Evolutionary conservation across 139 green algal genomes (phyloP).

Genomic region (Nannochloris sp.): DNA sequence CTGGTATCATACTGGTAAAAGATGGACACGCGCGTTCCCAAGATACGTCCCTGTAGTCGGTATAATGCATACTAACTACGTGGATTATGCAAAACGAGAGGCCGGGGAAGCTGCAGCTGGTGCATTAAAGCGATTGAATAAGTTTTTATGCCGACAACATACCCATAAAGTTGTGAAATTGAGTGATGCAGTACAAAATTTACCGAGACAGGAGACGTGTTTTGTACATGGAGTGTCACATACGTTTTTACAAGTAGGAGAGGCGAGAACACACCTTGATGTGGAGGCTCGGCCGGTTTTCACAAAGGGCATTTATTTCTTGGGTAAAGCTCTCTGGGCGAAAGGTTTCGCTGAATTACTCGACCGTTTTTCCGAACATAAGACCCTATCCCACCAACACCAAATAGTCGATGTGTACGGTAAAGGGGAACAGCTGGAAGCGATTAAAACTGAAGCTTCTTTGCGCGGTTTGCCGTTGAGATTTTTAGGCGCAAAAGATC

Average conservation of each 20-base stretch:
- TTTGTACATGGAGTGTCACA: conserved; percentile 86
- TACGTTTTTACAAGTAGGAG: conserved; percentile 67
- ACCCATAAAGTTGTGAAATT: conserved; percentile 91
- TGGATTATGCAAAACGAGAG: conserved; percentile 70
- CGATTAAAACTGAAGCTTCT: conserved; percentile 24
- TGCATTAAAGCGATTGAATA: conserved; percentile 48
- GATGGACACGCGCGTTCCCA: conserved; percentile 55
- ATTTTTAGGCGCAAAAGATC: conserved; percentile 51
- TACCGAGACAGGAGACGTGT: conserved; percentile 70
- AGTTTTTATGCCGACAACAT: conserved; percentile 56
- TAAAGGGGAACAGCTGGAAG: conserved; percentile 62
- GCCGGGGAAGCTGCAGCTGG: neutral
- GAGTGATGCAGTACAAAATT: conserved; percentile 81
- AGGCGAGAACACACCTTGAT: neutral
- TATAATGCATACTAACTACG: conserved; percentile 42
- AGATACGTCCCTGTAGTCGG: conserved; percentile 43
- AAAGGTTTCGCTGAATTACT: conserved; percentile 87
- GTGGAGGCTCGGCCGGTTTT: conserved; percentile 8
- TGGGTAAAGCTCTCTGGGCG: conserved; percentile 74
- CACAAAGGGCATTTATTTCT: conserved; percentile 75
- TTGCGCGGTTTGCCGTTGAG: conserved; percentile 24
- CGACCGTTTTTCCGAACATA: conserved; percentile 42
- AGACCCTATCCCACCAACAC: conserved; percentile 26
- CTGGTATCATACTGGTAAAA: conserved; percentile 53
- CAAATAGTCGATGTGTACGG: conserved; percentile 76